Conservation (phyloP, 208 protist genomes). For the Crithidia thermophila region DNA sequence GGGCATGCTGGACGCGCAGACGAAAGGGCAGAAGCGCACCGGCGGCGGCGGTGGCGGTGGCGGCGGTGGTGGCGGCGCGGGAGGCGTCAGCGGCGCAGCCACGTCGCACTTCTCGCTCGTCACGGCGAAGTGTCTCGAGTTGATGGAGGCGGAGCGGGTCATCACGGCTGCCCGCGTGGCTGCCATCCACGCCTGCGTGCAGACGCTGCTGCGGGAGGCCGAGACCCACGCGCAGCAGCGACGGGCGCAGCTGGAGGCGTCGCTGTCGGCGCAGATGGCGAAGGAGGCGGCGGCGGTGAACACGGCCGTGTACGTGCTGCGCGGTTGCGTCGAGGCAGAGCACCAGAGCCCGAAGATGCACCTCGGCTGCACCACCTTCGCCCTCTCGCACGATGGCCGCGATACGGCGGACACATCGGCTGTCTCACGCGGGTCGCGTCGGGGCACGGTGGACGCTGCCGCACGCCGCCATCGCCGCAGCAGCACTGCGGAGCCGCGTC, state of each 20-base stretch:
- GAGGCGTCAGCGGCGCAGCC: slow-evolving; percentile 1
- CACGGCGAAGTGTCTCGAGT: slow-evolving; percentile 29
- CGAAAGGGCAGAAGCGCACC: slow-evolving; percentile 47
- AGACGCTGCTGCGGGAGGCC: slow-evolving; percentile 28
- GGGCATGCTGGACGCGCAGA: slow-evolving; percentile 28
- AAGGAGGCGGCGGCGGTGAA: slow-evolving; percentile 74
- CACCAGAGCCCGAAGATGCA: slow-evolving; percentile 57
- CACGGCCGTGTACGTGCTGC: slow-evolving; percentile 82
- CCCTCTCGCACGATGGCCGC: slow-evolving; percentile 23
- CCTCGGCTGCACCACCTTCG: slow-evolving; percentile 85
- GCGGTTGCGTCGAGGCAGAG: slow-evolving; percentile 81
- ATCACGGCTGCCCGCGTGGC: slow-evolving; percentile 15
- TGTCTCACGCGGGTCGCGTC: not conserved
- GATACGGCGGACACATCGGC: not conserved
- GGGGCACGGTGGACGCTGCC: not conserved
- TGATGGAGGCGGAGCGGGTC: slow-evolving; percentile 35
- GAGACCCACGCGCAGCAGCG: slow-evolving; percentile 33
- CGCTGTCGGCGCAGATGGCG: slow-evolving; percentile 38
- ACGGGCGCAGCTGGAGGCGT: slow-evolving; percentile 28
- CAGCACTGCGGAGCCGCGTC: slow-evolving; percentile 17
- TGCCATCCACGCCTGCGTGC: slow-evolving; percentile 17
- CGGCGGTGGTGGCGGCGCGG: not conserved
- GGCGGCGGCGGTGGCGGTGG: slow-evolving; percentile 19
- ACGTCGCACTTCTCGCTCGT: slow-evolving; percentile 16
- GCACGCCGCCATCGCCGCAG: not conserved